These are phyloP conservation scores for Russula griseocarnosa DNA, from an alignment of 768 basidiomycete genomes.

Conservation along the genomic window DNA sequence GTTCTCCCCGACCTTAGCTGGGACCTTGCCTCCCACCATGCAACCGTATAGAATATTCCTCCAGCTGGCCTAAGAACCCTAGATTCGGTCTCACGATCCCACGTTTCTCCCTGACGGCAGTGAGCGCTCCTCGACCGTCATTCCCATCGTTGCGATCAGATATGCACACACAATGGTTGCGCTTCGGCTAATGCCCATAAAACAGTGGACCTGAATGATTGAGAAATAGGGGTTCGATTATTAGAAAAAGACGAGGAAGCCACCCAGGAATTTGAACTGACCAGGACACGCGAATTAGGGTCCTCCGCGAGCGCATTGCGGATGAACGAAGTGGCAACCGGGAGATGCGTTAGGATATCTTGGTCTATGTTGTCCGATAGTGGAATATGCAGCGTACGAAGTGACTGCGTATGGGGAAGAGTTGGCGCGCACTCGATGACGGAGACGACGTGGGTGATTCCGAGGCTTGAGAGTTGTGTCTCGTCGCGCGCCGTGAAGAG, in stretches of 20 bases:
- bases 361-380: conserved; percentile 41
- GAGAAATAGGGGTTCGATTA: background rate
- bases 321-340: conserved; percentile 51
- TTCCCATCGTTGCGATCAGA: conserved; percentile 34
- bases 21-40: background rate
- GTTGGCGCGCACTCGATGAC: conserved; percentile 50
- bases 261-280: conserved; percentile 32
- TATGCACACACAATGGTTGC: conserved; percentile 77
- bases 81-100: conserved; percentile 33
- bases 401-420: conserved; percentile 28
- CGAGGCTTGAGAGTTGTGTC: conserved; percentile 48
- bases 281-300: conserved; percentile 46
- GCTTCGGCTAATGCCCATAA: conserved; percentile 71
- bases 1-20: conserved; percentile 1
- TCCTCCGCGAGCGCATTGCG: conserved; percentile 44
- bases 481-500: conserved; percentile 49
- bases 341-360: conserved; percentile 46
- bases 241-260: no score
- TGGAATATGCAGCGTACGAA: conserved; percentile 51
- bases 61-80: conserved; percentile 35
- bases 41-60: conserved; percentile 9
- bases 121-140: conserved; percentile 34
- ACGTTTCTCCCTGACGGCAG: conserved; percentile 30
- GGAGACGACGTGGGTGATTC: conserved; percentile 73
- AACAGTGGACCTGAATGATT: conserved; percentile 61